Evolutionary conservation across 768 basidiomycete genomes (phyloP).

Genomic region (Kwoniella shandongensis): DNA sequence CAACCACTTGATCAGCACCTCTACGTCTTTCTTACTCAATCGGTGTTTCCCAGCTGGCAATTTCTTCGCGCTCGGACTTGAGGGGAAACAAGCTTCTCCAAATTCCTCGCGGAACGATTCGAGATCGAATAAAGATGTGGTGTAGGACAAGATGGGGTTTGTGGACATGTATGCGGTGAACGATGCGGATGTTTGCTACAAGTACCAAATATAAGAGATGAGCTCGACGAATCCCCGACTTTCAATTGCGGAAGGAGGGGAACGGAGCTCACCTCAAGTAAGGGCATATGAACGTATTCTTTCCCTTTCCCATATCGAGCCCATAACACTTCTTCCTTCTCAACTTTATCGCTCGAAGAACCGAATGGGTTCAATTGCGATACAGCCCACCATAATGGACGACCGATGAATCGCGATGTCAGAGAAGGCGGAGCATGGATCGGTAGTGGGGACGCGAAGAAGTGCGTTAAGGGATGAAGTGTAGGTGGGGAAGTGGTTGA

Average conservation of each 20-base stretch:
- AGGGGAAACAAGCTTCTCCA: conserved; percentile 28
- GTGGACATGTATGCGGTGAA: conserved; percentile 30
- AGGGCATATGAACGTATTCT: conserved; percentile 48
- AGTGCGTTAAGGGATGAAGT: conserved; percentile 38
- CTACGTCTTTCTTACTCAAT: conserved; percentile 66
- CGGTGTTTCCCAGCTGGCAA: conserved; percentile 47
- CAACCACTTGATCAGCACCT: conserved; percentile 72
- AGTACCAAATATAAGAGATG: conserved; percentile 1
- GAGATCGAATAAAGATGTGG: conserved; percentile 30
- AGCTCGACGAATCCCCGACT: neutral
- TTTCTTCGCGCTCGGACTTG: conserved; percentile 16
- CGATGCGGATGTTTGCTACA: conserved; percentile 40
- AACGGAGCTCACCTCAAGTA: conserved; percentile 51
- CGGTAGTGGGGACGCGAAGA: conserved; percentile 40
- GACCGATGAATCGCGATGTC: conserved; percentile 41
- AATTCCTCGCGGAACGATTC: conserved; percentile 31
- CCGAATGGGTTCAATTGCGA: conserved; percentile 51
- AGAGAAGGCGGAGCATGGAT: conserved; percentile 39
- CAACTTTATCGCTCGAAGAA: conserved; percentile 23
- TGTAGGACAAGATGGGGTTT: conserved; percentile 39
- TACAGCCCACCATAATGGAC: conserved; percentile 53
- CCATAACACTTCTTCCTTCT: conserved; percentile 45
- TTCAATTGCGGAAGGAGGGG: too few relatives aligned
- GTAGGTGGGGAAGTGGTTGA: conserved; percentile 22
- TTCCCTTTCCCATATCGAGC: conserved; percentile 37